Evolutionary conservation across 805 yeast species (phyloP).

Genomic region (Blastobotrys parvus): DNA sequence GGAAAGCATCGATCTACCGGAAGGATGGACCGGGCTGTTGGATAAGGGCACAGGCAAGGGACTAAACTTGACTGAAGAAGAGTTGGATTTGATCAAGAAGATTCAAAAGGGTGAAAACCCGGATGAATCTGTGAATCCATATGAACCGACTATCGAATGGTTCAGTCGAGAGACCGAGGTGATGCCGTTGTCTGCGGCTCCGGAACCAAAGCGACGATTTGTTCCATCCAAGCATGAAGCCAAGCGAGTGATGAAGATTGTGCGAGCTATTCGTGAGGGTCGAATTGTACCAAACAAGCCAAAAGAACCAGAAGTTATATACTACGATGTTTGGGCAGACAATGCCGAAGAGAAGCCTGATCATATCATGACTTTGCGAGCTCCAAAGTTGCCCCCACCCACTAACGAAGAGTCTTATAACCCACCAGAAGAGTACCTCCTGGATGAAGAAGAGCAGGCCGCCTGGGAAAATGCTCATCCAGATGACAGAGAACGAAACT

Average conservation of each 20-base stretch:
- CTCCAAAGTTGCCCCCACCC: slow-evolving; percentile 94
- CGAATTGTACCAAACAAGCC: slow-evolving; percentile 71
- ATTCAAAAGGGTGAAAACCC: slow-evolving; percentile 81
- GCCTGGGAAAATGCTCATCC: slow-evolving; percentile 66
- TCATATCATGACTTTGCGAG: slow-evolving; percentile 85
- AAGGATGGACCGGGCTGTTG: slow-evolving; percentile 96
- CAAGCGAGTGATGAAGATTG: slow-evolving; percentile 91
- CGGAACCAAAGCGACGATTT: slow-evolving; percentile 96
- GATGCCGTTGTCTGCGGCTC: slow-evolving; percentile 88
- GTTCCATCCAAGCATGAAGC: slow-evolving; percentile 97
- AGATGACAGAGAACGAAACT: slow-evolving; percentile 68
- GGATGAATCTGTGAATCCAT: slow-evolving; percentile 73
- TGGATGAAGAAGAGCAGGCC: slow-evolving; percentile 67
- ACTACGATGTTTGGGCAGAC: slow-evolving; percentile 81
- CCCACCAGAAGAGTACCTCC: slow-evolving; percentile 92
- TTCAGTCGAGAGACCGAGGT: slow-evolving; percentile 75
- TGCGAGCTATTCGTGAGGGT: slow-evolving; percentile 93
- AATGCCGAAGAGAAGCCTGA: slow-evolving; percentile 52
- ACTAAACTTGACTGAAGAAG: slow-evolving; percentile 77
- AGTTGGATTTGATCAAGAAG: slow-evolving; percentile 77
- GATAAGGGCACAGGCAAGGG: slow-evolving; percentile 84
- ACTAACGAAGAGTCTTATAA: slow-evolving; percentile 94
- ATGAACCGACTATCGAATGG: slow-evolving; percentile 94
- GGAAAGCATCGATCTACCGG: slow-evolving; percentile 89
- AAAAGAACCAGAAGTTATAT: slow-evolving; percentile 39